These are phyloP conservation scores for Clavispora asparagi DNA, from an alignment of 805 yeast species.

Conservation along the genomic window DNA sequence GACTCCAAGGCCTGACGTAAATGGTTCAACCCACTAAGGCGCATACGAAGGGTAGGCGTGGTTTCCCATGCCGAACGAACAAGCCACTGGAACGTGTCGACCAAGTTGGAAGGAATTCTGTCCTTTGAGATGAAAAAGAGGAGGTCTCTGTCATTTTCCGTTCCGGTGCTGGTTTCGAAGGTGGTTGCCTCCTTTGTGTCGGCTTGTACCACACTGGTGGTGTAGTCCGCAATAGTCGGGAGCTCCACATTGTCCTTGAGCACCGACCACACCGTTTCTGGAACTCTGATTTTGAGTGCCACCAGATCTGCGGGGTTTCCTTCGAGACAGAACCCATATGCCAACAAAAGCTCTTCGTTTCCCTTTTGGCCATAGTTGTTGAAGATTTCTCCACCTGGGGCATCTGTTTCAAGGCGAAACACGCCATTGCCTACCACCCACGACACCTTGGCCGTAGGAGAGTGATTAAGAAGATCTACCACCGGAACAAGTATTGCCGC, in stretches of 20 bases:
- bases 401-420: slow-evolving; percentile 41
- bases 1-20: slow-evolving; percentile 46
- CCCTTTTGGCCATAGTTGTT: slow-evolving; percentile 88
- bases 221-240: slow-evolving; percentile 35
- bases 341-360: slow-evolving; percentile 74
- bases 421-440: slow-evolving; percentile 43
- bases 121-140: slow-evolving; percentile 35
- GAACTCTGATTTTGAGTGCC: slow-evolving; percentile 57
- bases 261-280: slow-evolving; percentile 23
- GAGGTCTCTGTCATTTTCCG: slow-evolving; percentile 25
- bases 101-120: slow-evolving; percentile 39
- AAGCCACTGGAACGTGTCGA: slow-evolving; percentile 51
- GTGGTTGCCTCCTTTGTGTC: background rate
- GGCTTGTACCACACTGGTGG: slow-evolving; percentile 10
- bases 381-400: slow-evolving; percentile 48
- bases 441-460: slow-evolving; percentile 50
- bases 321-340: slow-evolving; percentile 71
- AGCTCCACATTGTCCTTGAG: slow-evolving; percentile 29
- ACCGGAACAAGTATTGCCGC: slow-evolving; percentile 73
- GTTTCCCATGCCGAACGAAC: slow-evolving; percentile 47
- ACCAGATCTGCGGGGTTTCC: slow-evolving; percentile 55
- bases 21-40: slow-evolving; percentile 57
- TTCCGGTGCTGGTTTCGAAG: background rate
- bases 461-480: slow-evolving; percentile 75
- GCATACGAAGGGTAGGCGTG: slow-evolving; percentile 45